Evolutionary conservation across 441 rosid genomes (phyloP).

Genomic region (Erodium trifolium): DNA sequence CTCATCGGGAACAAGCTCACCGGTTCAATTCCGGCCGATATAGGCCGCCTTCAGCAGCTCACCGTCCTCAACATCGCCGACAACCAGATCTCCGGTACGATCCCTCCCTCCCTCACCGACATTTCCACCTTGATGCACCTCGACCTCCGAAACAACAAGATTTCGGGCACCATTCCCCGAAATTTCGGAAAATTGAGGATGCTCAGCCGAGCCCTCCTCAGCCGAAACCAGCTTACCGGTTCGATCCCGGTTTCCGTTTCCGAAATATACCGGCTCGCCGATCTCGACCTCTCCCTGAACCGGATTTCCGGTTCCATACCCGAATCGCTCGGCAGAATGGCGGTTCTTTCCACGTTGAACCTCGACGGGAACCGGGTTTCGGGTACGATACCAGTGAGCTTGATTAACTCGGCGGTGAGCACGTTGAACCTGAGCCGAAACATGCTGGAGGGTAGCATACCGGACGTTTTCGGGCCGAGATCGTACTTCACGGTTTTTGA

Average conservation of each 20-base stretch:
- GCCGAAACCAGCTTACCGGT: slow-evolving; percentile 53
- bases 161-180: slow-evolving; percentile 52
- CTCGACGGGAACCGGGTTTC: slow-evolving; percentile 58
- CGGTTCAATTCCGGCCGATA: slow-evolving; percentile 52
- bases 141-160: slow-evolving; percentile 58
- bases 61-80: slow-evolving; percentile 26
- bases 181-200: slow-evolving; percentile 46
- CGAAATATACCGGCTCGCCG: slow-evolving; percentile 63
- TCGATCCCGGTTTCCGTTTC: slow-evolving; percentile 49
- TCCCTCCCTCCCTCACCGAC: slow-evolving; percentile 50
- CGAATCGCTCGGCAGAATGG: slow-evolving; percentile 60
- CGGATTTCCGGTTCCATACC: slow-evolving; percentile 54
- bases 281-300: slow-evolving; percentile 69
- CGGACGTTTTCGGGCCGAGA: slow-evolving; percentile 56
- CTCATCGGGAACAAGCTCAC: slow-evolving; percentile 59
- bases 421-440: slow-evolving; percentile 63
- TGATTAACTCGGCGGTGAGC: slow-evolving; percentile 52
- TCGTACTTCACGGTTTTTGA: slow-evolving; percentile 76
- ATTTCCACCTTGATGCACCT: slow-evolving; percentile 68
- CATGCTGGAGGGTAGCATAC: slow-evolving; percentile 42
- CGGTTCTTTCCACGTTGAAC: slow-evolving; percentile 64
- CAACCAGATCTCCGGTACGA: slow-evolving; percentile 51
- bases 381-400: slow-evolving; percentile 43
- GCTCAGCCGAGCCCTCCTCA: slow-evolving; percentile 70
- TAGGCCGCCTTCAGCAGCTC: slow-evolving; percentile 52